A percentile compares a stretch with the other conserved stretches of the same genome.
phyloP scores from a whole-genome alignment of 371 early-diverging fungal genomes.

The Apophysomyces sp. region DNA sequence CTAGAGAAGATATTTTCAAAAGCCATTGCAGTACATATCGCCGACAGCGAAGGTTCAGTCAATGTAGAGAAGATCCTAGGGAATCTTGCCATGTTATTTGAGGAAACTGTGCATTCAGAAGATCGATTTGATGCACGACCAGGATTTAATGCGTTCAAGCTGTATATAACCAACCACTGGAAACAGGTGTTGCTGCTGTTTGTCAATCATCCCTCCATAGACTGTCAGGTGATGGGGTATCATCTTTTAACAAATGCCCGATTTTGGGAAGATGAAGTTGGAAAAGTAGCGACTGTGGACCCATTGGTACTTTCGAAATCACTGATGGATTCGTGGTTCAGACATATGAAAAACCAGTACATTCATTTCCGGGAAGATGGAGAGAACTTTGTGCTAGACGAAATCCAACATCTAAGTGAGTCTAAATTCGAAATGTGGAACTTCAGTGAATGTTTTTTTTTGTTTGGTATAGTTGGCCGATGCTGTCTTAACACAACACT shows the following conservation, averaged over 20 bases:
- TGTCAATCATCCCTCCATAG: slow-evolving; percentile 44
- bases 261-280: slow-evolving; percentile 27
- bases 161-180: slow-evolving; percentile 34
- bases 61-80: slow-evolving; percentile 38
- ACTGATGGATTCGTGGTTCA: slow-evolving; percentile 43
- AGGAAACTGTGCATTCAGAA: slow-evolving; percentile 6
- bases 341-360: slow-evolving; percentile 37
- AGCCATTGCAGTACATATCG: slow-evolving; percentile 43
- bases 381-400: slow-evolving; percentile 17
- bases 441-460: not conserved
- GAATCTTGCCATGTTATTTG: slow-evolving; percentile 39
- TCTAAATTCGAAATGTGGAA: too few species aligned
- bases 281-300: slow-evolving; percentile 4
- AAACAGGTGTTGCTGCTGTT: slow-evolving; percentile 39
- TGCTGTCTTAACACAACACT: slow-evolving; percentile 30
- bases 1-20: slow-evolving; percentile 39
- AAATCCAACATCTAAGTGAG: slow-evolving; percentile 27
- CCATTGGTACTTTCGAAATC: slow-evolving; percentile 16
- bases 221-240: slow-evolving; percentile 41
- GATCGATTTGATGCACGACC: not conserved
- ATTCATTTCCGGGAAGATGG: slow-evolving; percentile 14
- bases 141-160: slow-evolving; percentile 31
- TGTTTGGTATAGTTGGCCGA: slow-evolving; percentile 13
- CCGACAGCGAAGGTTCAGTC: slow-evolving; percentile 32
- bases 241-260: slow-evolving; percentile 29